A percentile compares a stretch with the other conserved stretches of the same genome.
phyloP scores from a whole-genome alignment of 2,329 filamentous ascomycete species.

The Leptodontidium sp. region DNA sequence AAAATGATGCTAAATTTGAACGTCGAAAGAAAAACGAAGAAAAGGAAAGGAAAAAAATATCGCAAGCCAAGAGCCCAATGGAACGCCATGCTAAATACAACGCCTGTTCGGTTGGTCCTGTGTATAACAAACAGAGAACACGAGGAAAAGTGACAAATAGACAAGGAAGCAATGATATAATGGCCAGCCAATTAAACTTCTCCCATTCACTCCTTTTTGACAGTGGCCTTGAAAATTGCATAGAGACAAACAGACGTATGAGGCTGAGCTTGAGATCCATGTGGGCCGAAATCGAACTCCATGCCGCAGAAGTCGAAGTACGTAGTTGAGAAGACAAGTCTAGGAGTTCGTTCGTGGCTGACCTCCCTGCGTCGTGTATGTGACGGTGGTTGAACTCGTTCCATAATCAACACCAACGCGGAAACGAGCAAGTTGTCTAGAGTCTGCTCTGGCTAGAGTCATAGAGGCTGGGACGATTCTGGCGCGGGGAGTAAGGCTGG shows the following conservation, averaged over 20 bases:
- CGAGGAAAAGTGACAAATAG: slow-evolving; percentile 4
- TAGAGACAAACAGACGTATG: neutral
- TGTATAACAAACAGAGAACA: slow-evolving; percentile 8
- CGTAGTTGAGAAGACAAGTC: neutral
- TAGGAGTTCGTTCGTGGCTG: slow-evolving; percentile 11
- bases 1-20: neutral
- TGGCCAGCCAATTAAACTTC: slow-evolving; percentile 19
- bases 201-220: slow-evolving; percentile 2
- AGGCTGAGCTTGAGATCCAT: neutral
- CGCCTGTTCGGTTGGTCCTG: slow-evolving; percentile 12
- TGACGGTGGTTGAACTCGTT: neutral
- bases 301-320: neutral
- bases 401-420: neutral
- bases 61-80: slow-evolving; percentile 7
- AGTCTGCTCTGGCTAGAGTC: neutral
- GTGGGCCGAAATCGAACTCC: neutral
- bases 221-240: neutral
- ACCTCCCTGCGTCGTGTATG: neutral
- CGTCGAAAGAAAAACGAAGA: neutral
- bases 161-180: slow-evolving; percentile 17
- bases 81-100: slow-evolving; percentile 26
- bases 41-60: neutral
- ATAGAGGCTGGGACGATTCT: neutral
- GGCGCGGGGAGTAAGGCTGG: neutral
- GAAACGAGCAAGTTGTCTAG: slow-evolving; percentile 1